Evolutionary conservation across 1,284 basidiomycete genomes (phyloP).

Genomic region (Takashimella tepidaria): DNA sequence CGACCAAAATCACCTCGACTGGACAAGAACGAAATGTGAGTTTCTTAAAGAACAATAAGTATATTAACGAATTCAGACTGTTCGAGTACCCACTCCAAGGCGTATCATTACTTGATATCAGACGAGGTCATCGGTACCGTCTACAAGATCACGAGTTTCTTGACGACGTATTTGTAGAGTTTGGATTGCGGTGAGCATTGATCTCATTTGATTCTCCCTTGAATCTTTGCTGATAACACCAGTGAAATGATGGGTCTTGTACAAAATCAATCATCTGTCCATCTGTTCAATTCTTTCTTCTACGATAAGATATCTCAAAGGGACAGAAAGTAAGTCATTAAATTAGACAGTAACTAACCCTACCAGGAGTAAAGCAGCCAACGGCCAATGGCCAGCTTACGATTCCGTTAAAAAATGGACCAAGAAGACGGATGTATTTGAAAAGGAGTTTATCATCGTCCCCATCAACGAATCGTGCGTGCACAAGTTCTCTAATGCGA

Average conservation of each 20-base stretch:
- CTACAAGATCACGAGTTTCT: slow-evolving; percentile 74
- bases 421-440: slow-evolving; percentile 70
- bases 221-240: background rate
- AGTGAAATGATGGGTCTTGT: too few species aligned
- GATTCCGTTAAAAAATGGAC: slow-evolving; percentile 92
- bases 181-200: slow-evolving; percentile 80
- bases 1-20: slow-evolving; percentile 6
- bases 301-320: slow-evolving; percentile 78
- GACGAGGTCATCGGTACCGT: slow-evolving; percentile 67
- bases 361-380: slow-evolving; percentile 11
- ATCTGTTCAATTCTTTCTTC: slow-evolving; percentile 97
- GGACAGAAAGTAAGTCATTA: slow-evolving; percentile 56
- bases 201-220: slow-evolving; percentile 3
- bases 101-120: slow-evolving; percentile 70
- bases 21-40: slow-evolving; percentile 28
- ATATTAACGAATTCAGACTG: slow-evolving; percentile 52
- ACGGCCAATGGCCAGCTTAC: slow-evolving; percentile 57
- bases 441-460: slow-evolving; percentile 85
- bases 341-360: slow-evolving; percentile 4
- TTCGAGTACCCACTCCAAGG: slow-evolving; percentile 67
- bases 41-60: background rate
- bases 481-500: too few species aligned
- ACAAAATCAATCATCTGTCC: slow-evolving; percentile 63
- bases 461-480: slow-evolving; percentile 93
- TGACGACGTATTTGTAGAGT: slow-evolving; percentile 94